A percentile compares a stretch with the other conserved stretches of the same genome.
Conservation (phyloP, 2,329 filamentous ascomycete genomes). For the Ascosphaera aggregata region DNA sequence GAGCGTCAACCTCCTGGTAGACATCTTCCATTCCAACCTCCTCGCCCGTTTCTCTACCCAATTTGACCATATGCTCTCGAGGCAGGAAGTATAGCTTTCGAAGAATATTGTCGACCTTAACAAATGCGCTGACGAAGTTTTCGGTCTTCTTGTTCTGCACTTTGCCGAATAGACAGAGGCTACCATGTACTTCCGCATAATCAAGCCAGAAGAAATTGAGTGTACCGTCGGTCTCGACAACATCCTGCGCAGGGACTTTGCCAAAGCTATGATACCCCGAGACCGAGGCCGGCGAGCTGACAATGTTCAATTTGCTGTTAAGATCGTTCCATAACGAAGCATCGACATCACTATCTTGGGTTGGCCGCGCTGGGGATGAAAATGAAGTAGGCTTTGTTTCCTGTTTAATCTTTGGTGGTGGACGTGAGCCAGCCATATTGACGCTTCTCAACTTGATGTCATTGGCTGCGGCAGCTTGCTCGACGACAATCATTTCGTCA, state of each 20-base stretch:
- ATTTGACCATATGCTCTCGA: slow-evolving; percentile 35
- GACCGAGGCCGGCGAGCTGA: slow-evolving; percentile 48
- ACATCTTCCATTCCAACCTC: slow-evolving; percentile 73
- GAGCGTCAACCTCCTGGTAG: slow-evolving; percentile 63
- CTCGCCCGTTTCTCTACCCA: slow-evolving; percentile 47
- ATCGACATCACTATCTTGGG: slow-evolving; percentile 42
- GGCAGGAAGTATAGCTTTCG: slow-evolving; percentile 87
- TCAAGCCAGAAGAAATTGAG: slow-evolving; percentile 94
- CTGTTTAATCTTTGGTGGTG: slow-evolving; percentile 52
- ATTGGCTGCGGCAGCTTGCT: slow-evolving; percentile 43
- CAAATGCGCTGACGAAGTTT: slow-evolving; percentile 69
- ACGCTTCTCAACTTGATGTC: slow-evolving; percentile 45
- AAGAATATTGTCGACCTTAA: slow-evolving; percentile 86
- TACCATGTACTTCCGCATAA: slow-evolving; percentile 80
- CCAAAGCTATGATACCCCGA: slow-evolving; percentile 37
- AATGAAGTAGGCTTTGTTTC: slow-evolving; percentile 41
- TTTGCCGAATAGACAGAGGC: slow-evolving; percentile 84
- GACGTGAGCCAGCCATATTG: slow-evolving; percentile 64
- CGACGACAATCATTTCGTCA: slow-evolving; percentile 65
- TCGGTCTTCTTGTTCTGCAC: slow-evolving; percentile 70
- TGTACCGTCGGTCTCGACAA: slow-evolving; percentile 82
- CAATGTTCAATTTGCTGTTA: slow-evolving; percentile 63
- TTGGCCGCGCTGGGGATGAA: slow-evolving; percentile 48
- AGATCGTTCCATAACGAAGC: slow-evolving; percentile 74
- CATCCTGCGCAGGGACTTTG: slow-evolving; percentile 63